These are phyloP conservation scores for Dittrichia graveolens DNA, from an alignment of 129 eudicot species.

Conservation along the genomic window DNA sequence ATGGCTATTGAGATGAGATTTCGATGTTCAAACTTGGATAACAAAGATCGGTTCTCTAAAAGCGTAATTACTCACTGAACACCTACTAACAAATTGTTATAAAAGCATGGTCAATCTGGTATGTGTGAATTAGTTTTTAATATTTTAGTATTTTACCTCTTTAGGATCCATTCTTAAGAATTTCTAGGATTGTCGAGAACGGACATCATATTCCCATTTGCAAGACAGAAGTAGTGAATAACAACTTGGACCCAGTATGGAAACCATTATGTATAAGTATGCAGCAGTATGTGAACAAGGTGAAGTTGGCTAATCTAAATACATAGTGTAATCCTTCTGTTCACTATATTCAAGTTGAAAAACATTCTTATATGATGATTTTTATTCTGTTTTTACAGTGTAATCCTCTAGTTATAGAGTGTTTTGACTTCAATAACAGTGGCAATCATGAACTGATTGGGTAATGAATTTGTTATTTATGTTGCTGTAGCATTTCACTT, in stretches of 20 bases:
- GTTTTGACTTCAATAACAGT: constrained; percentile 86
- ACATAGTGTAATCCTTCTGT: too few relatives aligned
- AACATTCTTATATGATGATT: constrained; percentile 2
- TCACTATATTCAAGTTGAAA: constrained; percentile 9
- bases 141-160: constrained; percentile 9
- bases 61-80: constrained; percentile 57
- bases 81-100: background rate
- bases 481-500: background rate
- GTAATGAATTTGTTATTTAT: constrained; percentile 40
- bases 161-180: constrained; percentile 92
- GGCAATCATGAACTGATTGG: constrained; percentile 88
- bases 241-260: constrained; percentile 90
- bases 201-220: constrained; percentile 78
- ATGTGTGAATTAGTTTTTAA: background rate
- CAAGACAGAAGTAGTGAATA: constrained; percentile 87
- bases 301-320: constrained; percentile 29
- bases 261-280: constrained; percentile 67
- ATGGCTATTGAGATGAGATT: constrained; percentile 72
- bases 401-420: constrained; percentile 81
- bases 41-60: constrained; percentile 86
- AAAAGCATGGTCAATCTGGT: constrained; percentile 10
- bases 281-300: constrained; percentile 90
- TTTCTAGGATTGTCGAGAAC: constrained; percentile 73
- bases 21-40: constrained; percentile 65
- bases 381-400: constrained; percentile 48